Base-by-base conservation (phyloP, 345 rosid genomes). In the Isatis tinctoria region DNA sequence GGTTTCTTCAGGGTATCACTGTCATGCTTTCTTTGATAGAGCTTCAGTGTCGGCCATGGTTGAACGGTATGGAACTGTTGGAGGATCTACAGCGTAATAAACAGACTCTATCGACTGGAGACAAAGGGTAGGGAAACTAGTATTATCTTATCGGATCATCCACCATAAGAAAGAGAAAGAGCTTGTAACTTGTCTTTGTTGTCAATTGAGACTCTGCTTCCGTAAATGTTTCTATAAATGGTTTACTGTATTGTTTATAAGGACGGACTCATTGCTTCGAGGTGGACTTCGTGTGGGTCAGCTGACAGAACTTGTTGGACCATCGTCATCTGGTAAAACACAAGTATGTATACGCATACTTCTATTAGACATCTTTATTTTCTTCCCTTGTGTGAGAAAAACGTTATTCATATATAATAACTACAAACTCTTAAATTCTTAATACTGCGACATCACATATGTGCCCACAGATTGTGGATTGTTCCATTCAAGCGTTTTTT, bases 321-420 rank as follows among this genome's bases (percentile, higher is more conserved):
- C 87, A 33, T 92, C 98, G 0, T 82, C 96, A 44, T 90, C 96
- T 49, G 96, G 98, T 74, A 92, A 92, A 90, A 92, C 96, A 47
- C 96, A 90, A 65, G 96, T 90, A 79, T 58, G 88, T 65, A 8
- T 56, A 35, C 16, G 0, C 16, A 5, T 68, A 8, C 26, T 41
- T 30, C 30, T 52, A 37, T 22, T 17, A 13, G 26, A 4, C 32
- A 16, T 48, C n/a, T 59, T n/a, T 22, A 33, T 65, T 8, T 51
- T 4, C 26, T 62, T 27, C n/a, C 16, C 36, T 2, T 66, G n/a
- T 12, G n/a, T 0, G 3, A 8, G 60, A 13, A 35, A 12, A 3
- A 12, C 33, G 37, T 26, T 27, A 16, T 39, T 27, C 41, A n/a
- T 4, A 16, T 13, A 59, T 1, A 40, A 8, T 41, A 56, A 4